Conservation (phyloP, 768 basidiomycete species). For the Collybia nuda region DNA sequence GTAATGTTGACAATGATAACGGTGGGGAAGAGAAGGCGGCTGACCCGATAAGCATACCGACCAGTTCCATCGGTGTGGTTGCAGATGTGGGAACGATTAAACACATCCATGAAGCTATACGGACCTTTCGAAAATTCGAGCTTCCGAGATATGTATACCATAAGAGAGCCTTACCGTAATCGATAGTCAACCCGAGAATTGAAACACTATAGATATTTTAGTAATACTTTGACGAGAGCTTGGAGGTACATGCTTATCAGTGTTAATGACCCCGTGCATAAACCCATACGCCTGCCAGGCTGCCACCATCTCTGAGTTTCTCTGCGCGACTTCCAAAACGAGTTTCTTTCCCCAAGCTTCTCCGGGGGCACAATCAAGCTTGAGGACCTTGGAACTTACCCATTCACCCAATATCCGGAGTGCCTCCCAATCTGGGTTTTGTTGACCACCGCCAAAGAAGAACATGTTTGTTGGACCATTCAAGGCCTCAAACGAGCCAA, state of each 20-base stretch:
- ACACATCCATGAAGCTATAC: constrained; percentile 95
- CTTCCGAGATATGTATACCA: background rate
- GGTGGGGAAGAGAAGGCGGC: constrained; percentile 8
- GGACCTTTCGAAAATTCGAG: constrained; percentile 56
- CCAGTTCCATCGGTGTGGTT: constrained; percentile 84
- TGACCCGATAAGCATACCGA: constrained; percentile 69
- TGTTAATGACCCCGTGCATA: constrained; percentile 97
- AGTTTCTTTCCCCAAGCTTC: constrained; percentile 71
- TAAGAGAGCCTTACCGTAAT: constrained; percentile 50
- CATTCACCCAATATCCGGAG: constrained; percentile 76
- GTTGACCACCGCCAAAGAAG: constrained; percentile 79
- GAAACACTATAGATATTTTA: constrained; percentile 52
- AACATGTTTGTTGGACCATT: constrained; percentile 65
- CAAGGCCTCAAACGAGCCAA: constrained; percentile 88
- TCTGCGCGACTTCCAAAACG: constrained; percentile 73
- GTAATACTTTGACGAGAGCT: constrained; percentile 8
- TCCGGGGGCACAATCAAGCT: constrained; percentile 41
- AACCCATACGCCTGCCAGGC: constrained; percentile 95
- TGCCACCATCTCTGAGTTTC: constrained; percentile 92
- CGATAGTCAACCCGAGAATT: constrained; percentile 72
- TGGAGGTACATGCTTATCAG: constrained; percentile 70
- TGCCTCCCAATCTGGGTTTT: constrained; percentile 71
- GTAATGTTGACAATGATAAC: background rate
- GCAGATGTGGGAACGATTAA: constrained; percentile 82
- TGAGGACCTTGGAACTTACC: constrained; percentile 63